Conservation (phyloP, 805 yeast species). For the Ogataea degrootiae region DNA sequence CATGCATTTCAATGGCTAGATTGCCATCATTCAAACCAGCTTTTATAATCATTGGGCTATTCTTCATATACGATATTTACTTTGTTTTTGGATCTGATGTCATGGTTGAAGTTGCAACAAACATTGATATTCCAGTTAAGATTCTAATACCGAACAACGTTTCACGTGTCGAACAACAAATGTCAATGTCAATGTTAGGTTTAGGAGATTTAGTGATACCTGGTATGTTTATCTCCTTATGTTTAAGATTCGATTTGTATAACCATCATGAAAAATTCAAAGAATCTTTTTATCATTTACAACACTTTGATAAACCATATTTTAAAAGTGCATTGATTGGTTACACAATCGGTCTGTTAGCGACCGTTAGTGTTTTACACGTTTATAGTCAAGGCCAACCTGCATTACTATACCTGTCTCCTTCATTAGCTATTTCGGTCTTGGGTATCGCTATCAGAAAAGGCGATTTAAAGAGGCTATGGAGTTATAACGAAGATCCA, state of each 20-base stretch:
- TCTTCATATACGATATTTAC: slow-evolving; percentile 59
- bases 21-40: slow-evolving; percentile 44
- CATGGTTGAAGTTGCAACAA: slow-evolving; percentile 59
- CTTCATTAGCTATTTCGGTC: slow-evolving; percentile 36
- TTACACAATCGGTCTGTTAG: slow-evolving; percentile 42
- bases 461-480: slow-evolving; percentile 39
- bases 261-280: slow-evolving; percentile 31
- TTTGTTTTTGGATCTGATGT: slow-evolving; percentile 61
- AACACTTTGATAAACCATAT: slow-evolving; percentile 38
- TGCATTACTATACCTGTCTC: slow-evolving; percentile 61
- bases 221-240: slow-evolving; percentile 46
- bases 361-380: slow-evolving; percentile 38
- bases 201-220: slow-evolving; percentile 66
- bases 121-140: slow-evolving; percentile 51
- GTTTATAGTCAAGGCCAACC: slow-evolving; percentile 52
- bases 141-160: slow-evolving; percentile 37
- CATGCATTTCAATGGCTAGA: slow-evolving; percentile 35
- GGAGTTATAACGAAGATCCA: slow-evolving; percentile 33
- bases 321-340: slow-evolving; percentile 42
- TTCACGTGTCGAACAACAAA: slow-evolving; percentile 13
- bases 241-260: slow-evolving; percentile 50
- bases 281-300: slow-evolving; percentile 35
- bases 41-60: slow-evolving; percentile 38
- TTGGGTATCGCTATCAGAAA: slow-evolving; percentile 29
- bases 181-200: slow-evolving; percentile 44